phyloP scores from a whole-genome alignment of 257 asterid genomes.

The Solanum bulbocastanum region DNA sequence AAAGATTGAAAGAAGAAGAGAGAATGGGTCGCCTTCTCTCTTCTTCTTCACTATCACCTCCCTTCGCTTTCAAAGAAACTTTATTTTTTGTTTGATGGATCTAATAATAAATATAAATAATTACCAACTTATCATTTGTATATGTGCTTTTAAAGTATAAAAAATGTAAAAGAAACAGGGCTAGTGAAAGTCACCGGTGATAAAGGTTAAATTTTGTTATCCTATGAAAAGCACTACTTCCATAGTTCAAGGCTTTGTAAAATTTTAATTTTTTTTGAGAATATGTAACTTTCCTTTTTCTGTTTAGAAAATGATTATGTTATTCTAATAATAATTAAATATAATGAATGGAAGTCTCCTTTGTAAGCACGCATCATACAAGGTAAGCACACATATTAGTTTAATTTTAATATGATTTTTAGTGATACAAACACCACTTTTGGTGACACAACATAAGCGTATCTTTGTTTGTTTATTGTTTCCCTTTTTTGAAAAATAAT shows the following conservation, averaged over 20 bases:
- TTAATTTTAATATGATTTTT: background rate
- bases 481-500: background rate
- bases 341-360: background rate
- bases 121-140: constrained; percentile 26
- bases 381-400: background rate
- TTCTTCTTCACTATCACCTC: constrained; percentile 23
- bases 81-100: constrained; percentile 14
- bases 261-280: background rate
- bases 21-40: constrained; percentile 48
- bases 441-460: background rate
- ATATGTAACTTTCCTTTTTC: background rate
- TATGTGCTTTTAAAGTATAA: constrained; percentile 4
- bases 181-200: constrained; percentile 28
- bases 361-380: background rate
- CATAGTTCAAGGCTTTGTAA: background rate
- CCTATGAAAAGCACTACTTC: constrained; percentile 4
- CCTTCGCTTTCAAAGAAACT: constrained; percentile 54
- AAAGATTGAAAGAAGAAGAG: constrained; percentile 33
- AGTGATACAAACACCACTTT: background rate
- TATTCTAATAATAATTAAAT: background rate
- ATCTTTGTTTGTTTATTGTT: background rate
- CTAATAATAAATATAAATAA: background rate
- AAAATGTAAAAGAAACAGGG: constrained; percentile 10
- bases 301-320: background rate
- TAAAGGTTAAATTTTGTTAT: background rate